Base-by-base conservation (phyloP, 345 rosid species). In the Xanthoceras sorbifolium region DNA sequence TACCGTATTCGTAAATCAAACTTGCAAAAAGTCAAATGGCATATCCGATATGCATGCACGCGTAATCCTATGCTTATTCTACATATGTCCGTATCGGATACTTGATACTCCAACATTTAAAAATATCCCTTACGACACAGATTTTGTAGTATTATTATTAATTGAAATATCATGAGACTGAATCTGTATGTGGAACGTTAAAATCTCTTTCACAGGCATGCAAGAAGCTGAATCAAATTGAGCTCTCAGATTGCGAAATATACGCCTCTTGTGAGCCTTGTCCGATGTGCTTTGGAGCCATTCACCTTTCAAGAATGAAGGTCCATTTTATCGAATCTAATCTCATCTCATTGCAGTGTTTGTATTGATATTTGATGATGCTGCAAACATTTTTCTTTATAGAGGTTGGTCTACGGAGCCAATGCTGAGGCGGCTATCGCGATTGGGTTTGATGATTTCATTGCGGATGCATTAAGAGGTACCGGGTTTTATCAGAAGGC, bases 231-330 rank as follows among this genome's bases (percentile, higher is more conserved):
- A 86, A 90, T 81, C 80, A 76, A 72, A 85, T 89, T 20, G 88
- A 89, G 73, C 89, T 92, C 76, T 83, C 94, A 9, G 97, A 92
- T 40, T 89, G 94, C 50, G 97, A 92, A 82, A 92, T 90, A 3
- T 92, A 89, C 26, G 89, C 92, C 25, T 92, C 97, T 36, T 89
- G 93, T 42, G 97, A 89, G 81, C 92, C 95, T 0, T 90, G 97
- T 50, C 93, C 97, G 1, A 92, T 92, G 97, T 92, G 97, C 69
- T 92, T 92, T 9, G 92, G 97, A 32, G 94, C 95, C 76, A 92
- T 90, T 77, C 93, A 86, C 83, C 90, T 90, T 57, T 90, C 95
- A 2, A 86, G 89, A 82, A 78, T 88, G 61, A 89, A 90, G 97
- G 97, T 90, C 15, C 46, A 9, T 18, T 32, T 4, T 8, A n/a